These are phyloP conservation scores for Cryptococcus jaspeensis DNA, from an alignment of 1,284 basidiomycete genomes.

Conservation along the genomic window DNA sequence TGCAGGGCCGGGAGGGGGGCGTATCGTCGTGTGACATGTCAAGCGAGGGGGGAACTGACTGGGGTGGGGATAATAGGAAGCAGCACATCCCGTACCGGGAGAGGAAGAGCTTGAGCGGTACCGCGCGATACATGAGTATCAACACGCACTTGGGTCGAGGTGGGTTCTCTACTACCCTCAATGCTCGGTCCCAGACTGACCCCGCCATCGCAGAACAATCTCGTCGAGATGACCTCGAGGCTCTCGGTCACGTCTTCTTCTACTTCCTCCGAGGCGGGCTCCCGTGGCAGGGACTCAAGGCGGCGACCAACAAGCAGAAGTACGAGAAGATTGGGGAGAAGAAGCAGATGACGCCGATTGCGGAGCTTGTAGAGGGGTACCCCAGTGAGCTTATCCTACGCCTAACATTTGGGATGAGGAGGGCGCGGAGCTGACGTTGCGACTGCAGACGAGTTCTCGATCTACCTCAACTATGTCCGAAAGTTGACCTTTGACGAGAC, in stretches of 20 bases:
- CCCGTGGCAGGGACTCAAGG: conserved; percentile 97
- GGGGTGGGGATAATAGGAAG: conserved; percentile 53
- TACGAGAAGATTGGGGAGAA: conserved; percentile 99
- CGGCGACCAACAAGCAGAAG: conserved; percentile 99
- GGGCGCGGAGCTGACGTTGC: conserved; percentile 28
- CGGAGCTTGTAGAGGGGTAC: conserved; percentile 88
- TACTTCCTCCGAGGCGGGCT: conserved; percentile 96
- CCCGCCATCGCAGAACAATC: conserved; percentile 70
- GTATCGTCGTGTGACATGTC: no score
- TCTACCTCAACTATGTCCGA: conserved; percentile 95
- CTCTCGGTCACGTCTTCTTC: conserved; percentile 96
- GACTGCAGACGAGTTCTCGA: conserved; percentile 76
- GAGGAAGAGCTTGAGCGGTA: conserved; percentile 83
- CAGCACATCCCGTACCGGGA: conserved; percentile 96
- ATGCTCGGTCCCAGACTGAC: not conserved
- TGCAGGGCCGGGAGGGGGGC: not conserved
- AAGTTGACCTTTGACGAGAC: conserved; percentile 95
- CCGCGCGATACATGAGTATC: conserved; percentile 95
- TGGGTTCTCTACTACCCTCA: conserved; percentile 49
- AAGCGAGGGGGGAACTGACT: not conserved
- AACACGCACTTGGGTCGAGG: conserved; percentile 93
- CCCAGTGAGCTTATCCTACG: conserved; percentile 64
- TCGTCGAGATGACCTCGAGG: conserved; percentile 88
- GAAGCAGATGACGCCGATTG: conserved; percentile 94
- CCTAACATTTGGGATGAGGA: not conserved